Evolutionary conservation across 352 stramenopile genomes (phyloP), one percentile per base, ranked within the genome.

Genomic region (Pilasporangium apinafurcum): DNA sequence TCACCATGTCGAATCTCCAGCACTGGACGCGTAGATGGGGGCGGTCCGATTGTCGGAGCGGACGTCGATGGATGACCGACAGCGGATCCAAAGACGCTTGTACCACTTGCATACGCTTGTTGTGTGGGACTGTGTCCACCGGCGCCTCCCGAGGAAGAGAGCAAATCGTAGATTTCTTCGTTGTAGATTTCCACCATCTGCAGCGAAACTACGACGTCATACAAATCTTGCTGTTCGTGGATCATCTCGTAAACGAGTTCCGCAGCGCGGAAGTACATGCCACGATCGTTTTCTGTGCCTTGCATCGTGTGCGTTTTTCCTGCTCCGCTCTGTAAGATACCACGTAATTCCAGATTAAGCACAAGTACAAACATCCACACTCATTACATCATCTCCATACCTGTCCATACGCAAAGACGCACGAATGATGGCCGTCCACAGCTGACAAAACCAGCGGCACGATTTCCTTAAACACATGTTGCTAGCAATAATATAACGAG

Each of bases 401-500:
- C 62, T 98, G 96, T 2, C 95, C 96, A 65, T 98, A 98, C 1
- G 94, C 93, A 57, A 99, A 97, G 28, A 99, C 76, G 47, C 86
- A 97, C 8, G 95, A 87, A 57, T 97, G 90, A 48, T 83, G 91
- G 24, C 95, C 95, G 49, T 97, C 89, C 13, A 97, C 48, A 0
- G 84, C 85, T 7, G 81, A 77, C 37, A 76, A 65, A 8, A 98
- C 86, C 7, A 98, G 70, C 35, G 90, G 90, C 48, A 85, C 76
- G 21, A 97, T 80, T 41, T 96, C 89, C n/a, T 86, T 74, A 60
- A 95, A 98, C 21, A 98, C 68, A 50, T 95, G 71, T 10, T 74
- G 41, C 51, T 73, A 44, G n/a, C n/a, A n/a, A 79, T 53, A 25
- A 67, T 14, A 30, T 36, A 37, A 10, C 56, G 63, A 14, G 37